Evolutionary conservation across 2,329 filamentous ascomycete species (phyloP).

Genomic region (Neonectria sp.): DNA sequence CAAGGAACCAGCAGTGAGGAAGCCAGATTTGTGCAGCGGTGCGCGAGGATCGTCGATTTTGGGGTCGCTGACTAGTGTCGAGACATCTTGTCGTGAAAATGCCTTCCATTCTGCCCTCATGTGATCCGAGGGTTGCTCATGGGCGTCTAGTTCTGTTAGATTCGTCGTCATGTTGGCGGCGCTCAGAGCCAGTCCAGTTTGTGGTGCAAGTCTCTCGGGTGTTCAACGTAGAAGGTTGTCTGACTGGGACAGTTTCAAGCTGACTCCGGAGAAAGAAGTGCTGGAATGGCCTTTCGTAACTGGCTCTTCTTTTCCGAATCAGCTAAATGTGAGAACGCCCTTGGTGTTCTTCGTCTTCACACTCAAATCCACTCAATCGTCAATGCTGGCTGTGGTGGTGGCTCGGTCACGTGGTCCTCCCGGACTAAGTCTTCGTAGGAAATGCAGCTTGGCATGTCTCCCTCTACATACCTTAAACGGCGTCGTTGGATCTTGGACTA

Average conservation of each 20-base stretch:
- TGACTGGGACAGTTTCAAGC: background rate
- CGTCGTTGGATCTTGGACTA: background rate
- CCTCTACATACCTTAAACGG: background rate
- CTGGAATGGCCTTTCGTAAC: too few species aligned
- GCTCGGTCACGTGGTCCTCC: constrained; percentile 25
- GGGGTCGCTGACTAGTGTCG: constrained; percentile 66
- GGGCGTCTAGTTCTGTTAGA: constrained; percentile 75
- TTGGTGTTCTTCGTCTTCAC: constrained; percentile 5
- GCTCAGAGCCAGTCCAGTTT: background rate
- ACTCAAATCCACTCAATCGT: constrained; percentile 25
- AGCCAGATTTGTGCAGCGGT: constrained; percentile 57
- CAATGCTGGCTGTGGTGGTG: constrained; percentile 20
- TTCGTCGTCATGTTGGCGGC: constrained; percentile 44
- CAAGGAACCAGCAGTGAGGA: constrained; percentile 63
- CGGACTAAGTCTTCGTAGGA: background rate
- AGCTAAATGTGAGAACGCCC: background rate
- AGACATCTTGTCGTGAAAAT: constrained; percentile 74
- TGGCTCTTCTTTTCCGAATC: background rate
- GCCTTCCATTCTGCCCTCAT: constrained; percentile 83
- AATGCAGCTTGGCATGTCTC: background rate
- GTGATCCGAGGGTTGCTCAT: constrained; percentile 81
- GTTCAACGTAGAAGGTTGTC: background rate
- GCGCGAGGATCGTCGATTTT: constrained; percentile 70
- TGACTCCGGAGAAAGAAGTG: too few species aligned
- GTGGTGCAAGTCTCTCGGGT: background rate